Percentiles rank a stretch among this genome's conserved stretches.
These are phyloP conservation scores for Cadophora luteo-olivacea DNA, from an alignment of 2,329 filamentous ascomycete species.

Conservation along the genomic window DNA sequence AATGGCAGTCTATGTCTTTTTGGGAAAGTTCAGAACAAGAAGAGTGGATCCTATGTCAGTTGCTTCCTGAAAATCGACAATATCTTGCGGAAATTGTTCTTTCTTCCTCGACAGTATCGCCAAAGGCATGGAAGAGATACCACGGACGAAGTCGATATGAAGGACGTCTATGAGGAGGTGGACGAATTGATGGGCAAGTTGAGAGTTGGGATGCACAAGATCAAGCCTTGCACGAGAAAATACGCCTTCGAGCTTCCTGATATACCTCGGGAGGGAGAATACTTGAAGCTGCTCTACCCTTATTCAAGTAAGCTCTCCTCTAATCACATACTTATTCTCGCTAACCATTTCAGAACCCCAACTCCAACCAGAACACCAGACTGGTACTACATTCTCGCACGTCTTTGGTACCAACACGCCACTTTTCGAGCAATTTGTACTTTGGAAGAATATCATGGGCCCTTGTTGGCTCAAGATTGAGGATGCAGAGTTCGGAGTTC, in stretches of 20 bases:
- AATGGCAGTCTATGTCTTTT: constrained; percentile 93
- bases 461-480: constrained; percentile 96
- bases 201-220: constrained; percentile 88
- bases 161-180: constrained; percentile 89
- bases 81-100: constrained; percentile 89
- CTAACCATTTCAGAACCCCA: constrained; percentile 59
- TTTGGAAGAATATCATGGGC: constrained; percentile 99
- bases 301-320: constrained; percentile 70
- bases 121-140: constrained; percentile 72
- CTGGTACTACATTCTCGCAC: constrained; percentile 89
- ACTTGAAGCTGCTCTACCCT: constrained; percentile 94
- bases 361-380: constrained; percentile 68
- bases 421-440: constrained; percentile 95
- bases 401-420: constrained; percentile 94
- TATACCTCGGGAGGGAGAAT: constrained; percentile 87
- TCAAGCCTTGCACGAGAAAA: constrained; percentile 87
- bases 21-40: constrained; percentile 93
- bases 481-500: constrained; percentile 79
- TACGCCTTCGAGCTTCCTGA: constrained; percentile 93
- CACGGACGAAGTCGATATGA: constrained; percentile 81
- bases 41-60: constrained; percentile 78
- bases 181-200: constrained; percentile 87
- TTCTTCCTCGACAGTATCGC: constrained; percentile 77
- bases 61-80: constrained; percentile 98
- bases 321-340: background rate